Percentiles rank a stretch among this genome's conserved stretches.
phyloP scores from a whole-genome alignment of 495 filamentous ascomycete genomes.

The Hypoxylon trugodes region DNA sequence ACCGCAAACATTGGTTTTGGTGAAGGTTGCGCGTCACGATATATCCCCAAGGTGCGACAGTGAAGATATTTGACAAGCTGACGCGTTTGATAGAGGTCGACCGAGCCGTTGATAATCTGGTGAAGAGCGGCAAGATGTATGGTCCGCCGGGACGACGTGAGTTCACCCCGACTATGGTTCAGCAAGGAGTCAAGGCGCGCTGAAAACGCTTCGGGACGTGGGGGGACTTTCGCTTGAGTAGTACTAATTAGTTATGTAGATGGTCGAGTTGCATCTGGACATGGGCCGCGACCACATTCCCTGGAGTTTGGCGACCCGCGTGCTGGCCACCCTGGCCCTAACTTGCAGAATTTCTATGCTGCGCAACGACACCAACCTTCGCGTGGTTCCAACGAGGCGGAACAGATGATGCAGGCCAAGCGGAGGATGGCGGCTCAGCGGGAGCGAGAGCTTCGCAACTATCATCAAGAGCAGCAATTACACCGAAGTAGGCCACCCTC shows the following conservation, averaged over 20 bases:
- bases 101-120: slow-evolving; percentile 91
- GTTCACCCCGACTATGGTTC: slow-evolving; percentile 60
- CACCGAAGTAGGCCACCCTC: slow-evolving; percentile 89
- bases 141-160: slow-evolving; percentile 78
- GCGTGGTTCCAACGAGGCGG: slow-evolving; percentile 88
- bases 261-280: slow-evolving; percentile 52
- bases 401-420: slow-evolving; percentile 99
- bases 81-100: slow-evolving; percentile 81
- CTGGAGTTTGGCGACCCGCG: slow-evolving; percentile 78
- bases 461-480: slow-evolving; percentile 99
- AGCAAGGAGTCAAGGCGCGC: slow-evolving; percentile 5
- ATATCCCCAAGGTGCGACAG: not conserved
- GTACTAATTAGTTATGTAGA: slow-evolving; percentile 45
- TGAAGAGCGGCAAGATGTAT: slow-evolving; percentile 95
- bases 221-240: slow-evolving; percentile 11
- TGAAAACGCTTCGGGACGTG: slow-evolving; percentile 5
- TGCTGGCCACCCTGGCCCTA: slow-evolving; percentile 76
- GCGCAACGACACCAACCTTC: slow-evolving; percentile 88
- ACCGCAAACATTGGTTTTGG: not conserved
- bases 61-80: slow-evolving; percentile 33
- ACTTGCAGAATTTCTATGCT: slow-evolving; percentile 92
- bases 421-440: slow-evolving; percentile 97
- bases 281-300: slow-evolving; percentile 77
- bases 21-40: slow-evolving; percentile 2
- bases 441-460: slow-evolving; percentile 98